Base-by-base conservation (phyloP, 495 filamentous ascomycete genomes). In the Penicillium salamii region DNA sequence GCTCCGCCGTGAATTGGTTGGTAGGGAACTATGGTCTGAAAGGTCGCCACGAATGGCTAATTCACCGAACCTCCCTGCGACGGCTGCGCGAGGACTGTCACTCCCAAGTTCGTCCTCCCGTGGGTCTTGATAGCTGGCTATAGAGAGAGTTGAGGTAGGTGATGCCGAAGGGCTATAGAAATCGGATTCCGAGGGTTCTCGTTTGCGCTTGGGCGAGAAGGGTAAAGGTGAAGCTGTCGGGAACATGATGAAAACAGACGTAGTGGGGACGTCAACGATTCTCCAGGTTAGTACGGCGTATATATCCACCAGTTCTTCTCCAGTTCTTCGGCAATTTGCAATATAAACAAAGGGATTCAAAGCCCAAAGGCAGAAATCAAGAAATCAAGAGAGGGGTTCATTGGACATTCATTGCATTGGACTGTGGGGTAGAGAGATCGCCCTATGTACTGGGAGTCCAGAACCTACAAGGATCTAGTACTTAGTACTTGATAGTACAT, bases 11-110 rank as follows among this genome's bases (percentile, higher is more conserved):
- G 52, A 29, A 20, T 51, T 39, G 45, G 45, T 39, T 52, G 51
- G 51, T 56, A 52, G 43, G 47, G 54, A 46, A 57, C 58, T 52
- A 47, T 57, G 46, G 53, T 64, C 55, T 46, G 64, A 45, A 35
- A 44, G 56, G 48, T 74, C 67, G 51, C 78, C 75, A 50, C 73
- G 79, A 39, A 88, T 66, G 31, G 75, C 78, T 26, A 89, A 69
- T 38, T 81, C 76, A 52, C 79, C 78, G 55, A 90, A 82, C 46
- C 78, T 74, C 53, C 82, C 78, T 50, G 81, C 83, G 43, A 89
- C 83, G 28, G 68, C 78, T 12, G 80, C 78, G 51, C 80, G 77
- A 23, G 87, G 85, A 58, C 86, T 89, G 45, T 69, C 58, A 39
- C 66, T 55, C 20, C 67, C 69, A 13, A 62, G 49, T 38, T 73